Evolutionary conservation across 1,139 yeast genomes (phyloP).

Genomic region (Yamadazyma songkhlaensis): DNA sequence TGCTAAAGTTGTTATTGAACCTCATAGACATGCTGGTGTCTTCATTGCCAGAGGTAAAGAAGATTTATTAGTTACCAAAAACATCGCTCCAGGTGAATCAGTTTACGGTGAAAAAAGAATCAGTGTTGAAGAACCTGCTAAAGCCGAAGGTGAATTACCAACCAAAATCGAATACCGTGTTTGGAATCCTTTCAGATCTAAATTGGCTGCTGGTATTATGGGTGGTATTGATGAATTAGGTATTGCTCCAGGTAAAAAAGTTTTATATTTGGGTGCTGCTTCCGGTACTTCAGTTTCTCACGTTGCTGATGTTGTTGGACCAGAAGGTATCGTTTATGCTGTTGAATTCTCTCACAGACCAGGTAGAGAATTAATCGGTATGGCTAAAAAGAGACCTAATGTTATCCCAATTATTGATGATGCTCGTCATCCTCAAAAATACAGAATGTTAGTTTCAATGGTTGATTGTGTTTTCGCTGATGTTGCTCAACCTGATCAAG

Average conservation of each 20-base stretch:
- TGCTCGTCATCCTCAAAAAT: conserved; percentile 99
- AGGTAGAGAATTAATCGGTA: conserved; percentile 97
- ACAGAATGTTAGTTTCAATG: conserved; percentile 98
- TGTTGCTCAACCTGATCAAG: conserved; percentile 99
- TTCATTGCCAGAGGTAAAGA: conserved; percentile 99
- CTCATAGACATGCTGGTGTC: conserved; percentile 97
- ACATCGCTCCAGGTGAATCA: conserved; percentile 96
- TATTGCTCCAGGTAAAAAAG: conserved; percentile 98
- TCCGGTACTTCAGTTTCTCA: conserved; percentile 99
- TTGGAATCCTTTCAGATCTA: conserved; percentile 99
- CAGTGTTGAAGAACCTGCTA: conserved; percentile 86
- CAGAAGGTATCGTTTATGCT: conserved; percentile 98
- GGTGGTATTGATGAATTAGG: conserved; percentile 98
- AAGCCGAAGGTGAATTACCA: conserved; percentile 83
- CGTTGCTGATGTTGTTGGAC: conserved; percentile 97
- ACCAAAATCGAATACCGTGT: conserved; percentile 98
- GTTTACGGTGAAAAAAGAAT: conserved; percentile 98
- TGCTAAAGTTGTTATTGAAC: conserved; percentile 94
- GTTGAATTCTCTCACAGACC: conserved; percentile 99
- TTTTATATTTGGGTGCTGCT: conserved; percentile 97
- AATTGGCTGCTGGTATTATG: conserved; percentile 99
- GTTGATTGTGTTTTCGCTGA: conserved; percentile 98
- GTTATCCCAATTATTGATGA: conserved; percentile 98
- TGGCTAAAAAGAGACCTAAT: conserved; percentile 99
- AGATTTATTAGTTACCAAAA: conserved; percentile 95